These are phyloP conservation scores for Veloporphyrellus conicus DNA, from an alignment of 1,284 basidiomycete species.

Conservation along the genomic window DNA sequence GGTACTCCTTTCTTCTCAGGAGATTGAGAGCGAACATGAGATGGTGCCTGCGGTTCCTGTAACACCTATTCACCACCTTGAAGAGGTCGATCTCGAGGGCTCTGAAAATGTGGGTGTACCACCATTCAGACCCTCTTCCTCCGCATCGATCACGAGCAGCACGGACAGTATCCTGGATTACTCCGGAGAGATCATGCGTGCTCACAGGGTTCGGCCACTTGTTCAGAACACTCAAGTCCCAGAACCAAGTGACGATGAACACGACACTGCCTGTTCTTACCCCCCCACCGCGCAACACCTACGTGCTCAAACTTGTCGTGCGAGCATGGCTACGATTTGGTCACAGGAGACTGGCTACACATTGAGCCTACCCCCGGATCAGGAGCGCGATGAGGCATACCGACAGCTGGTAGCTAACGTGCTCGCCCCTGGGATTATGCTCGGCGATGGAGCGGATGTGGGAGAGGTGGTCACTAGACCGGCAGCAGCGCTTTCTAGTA, in stretches of 20 bases:
- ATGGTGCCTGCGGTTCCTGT: slow-evolving; percentile 2
- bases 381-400: slow-evolving; percentile 4
- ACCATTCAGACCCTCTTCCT: background rate
- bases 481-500: background rate
- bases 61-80: slow-evolving; percentile 1
- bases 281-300: background rate
- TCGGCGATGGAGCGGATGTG: background rate
- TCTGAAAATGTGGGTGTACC: background rate
- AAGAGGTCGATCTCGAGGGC: background rate
- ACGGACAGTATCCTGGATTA: slow-evolving; percentile 7
- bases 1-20: background rate
- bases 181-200: slow-evolving; percentile 1
- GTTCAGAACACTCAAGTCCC: slow-evolving; percentile 11
- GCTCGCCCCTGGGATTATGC: background rate
- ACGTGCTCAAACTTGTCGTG: slow-evolving; percentile 9
- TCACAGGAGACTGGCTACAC: slow-evolving; percentile 24
- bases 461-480: slow-evolving; percentile 1
- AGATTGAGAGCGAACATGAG: slow-evolving; percentile 10
- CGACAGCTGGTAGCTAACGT: background rate
- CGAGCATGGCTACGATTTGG: slow-evolving; percentile 21
- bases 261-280: background rate
- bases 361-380: slow-evolving; percentile 3
- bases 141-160: background rate
- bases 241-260: slow-evolving; percentile 7
- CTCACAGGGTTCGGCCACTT: slow-evolving; percentile 6